Evolutionary conservation across 768 basidiomycete genomes (phyloP).

Genomic region (Terana coerulea): DNA sequence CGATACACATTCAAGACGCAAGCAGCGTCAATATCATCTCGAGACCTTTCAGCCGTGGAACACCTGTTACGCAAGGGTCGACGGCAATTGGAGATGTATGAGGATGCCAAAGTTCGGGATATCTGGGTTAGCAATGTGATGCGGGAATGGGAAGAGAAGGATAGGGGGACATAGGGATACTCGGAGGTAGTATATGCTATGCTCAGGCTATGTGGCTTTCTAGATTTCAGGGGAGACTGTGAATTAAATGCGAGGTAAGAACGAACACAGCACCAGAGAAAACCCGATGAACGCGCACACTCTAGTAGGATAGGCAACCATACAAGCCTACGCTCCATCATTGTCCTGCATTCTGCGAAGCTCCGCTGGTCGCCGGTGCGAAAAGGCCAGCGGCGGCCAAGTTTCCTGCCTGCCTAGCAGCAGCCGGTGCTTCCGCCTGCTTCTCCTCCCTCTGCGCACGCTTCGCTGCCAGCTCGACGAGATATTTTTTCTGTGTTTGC

Average conservation of each 20-base stretch:
- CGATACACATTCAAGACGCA: conserved; percentile 68
- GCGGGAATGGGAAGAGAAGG: conserved; percentile 53
- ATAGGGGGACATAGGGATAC: conserved; percentile 12
- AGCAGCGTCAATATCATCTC: conserved; percentile 55
- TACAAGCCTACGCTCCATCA: background rate
- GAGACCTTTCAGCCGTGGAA: conserved; percentile 68
- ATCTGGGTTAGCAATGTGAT: conserved; percentile 73
- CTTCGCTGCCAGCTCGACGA: conserved; percentile 3
- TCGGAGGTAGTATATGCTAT: too few species aligned
- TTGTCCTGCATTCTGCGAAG: background rate
- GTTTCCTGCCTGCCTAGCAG: conserved; percentile 5
- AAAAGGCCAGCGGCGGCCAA: conserved; percentile 20
- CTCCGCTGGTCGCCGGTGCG: background rate
- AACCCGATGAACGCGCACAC: background rate
- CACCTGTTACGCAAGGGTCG: conserved; percentile 68
- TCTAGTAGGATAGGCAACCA: too few species aligned
- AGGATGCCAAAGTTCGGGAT: conserved; percentile 62
- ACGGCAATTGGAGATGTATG: conserved; percentile 67
- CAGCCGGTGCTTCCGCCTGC: conserved; percentile 5
- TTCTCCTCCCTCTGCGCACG: conserved; percentile 10
- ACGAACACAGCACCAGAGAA: background rate
- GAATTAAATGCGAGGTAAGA: too few species aligned
- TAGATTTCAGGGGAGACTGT: too few species aligned
- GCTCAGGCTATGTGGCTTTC: too few species aligned
- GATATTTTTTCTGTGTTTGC: background rate